Evolutionary conservation across 441 rosid species (phyloP), one percentile per base, ranked within the genome.

Genomic region (Jatropha podagrica): DNA sequence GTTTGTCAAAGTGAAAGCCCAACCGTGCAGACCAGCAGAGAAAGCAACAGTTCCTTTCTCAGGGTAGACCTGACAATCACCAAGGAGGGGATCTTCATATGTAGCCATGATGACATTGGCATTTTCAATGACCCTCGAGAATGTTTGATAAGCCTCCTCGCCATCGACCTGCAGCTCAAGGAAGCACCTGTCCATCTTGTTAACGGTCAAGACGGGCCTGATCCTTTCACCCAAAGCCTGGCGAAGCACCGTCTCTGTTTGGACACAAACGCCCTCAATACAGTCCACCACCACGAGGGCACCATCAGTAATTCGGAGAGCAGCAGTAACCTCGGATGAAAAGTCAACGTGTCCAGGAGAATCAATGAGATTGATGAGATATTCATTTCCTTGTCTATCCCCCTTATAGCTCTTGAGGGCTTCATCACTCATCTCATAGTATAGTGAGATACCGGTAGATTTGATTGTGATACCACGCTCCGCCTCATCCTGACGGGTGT

Each of bases 281-380:
- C 94, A 88, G 68, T 92, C 97, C 17, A 92, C 97, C 65, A 92
- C 95, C 72, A 92, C 96, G 49, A 92, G 89, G 5, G 96, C 96
- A 83, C 97, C 97, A 81, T 92, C 97, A 9, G 96, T 92, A 20
- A 92, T 91, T 71, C 94, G 92, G 32, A 91, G 93, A 8, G 97
- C 97, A 81, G 97, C 97, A 68, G 96, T 91, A 44, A 91, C 97
- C 79, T 92, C 96, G 69, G 96, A 91, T 0, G 96, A 91, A 64
- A 92, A 92, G 81, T 91, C 97, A 56, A 92, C 97, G 41, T 92
- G 97, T 63, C 94, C 94, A 49, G 97, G 97, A 0, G 96, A 92
- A 68, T 92, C 96, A 32, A 92, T 92, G 54, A 91, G 92, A 85
- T 92, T 92, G 87, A 92, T 92, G 15, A 92, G 87, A 71, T 92